These are phyloP conservation scores for Chloropicon primus DNA, from an alignment of 139 green algal species.

Conservation along the genomic window DNA sequence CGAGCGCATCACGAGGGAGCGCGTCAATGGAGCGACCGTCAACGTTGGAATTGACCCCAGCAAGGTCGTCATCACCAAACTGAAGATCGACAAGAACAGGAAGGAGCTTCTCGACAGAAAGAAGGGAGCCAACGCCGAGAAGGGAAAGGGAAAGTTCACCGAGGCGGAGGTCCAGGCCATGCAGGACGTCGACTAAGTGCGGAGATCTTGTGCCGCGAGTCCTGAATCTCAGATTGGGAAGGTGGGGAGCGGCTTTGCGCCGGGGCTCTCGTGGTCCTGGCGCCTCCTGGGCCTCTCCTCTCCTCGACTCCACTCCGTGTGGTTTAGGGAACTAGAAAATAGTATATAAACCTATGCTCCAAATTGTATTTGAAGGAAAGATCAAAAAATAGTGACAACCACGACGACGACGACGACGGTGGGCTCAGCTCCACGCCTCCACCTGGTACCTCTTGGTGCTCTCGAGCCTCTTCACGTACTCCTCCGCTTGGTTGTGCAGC, in stretches of 20 bases:
- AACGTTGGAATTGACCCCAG: slow-evolving; percentile 91
- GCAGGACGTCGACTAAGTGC: slow-evolving; percentile 72
- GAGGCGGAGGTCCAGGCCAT: slow-evolving; percentile 75
- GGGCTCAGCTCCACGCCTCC: not conserved
- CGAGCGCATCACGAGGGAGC: slow-evolving; percentile 93
- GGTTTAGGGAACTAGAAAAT: no score
- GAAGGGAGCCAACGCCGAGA: slow-evolving; percentile 42
- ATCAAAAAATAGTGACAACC: not conserved
- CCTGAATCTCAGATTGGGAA: no score
- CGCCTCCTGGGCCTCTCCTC: no score
- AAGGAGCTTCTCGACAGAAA: slow-evolving; percentile 83
- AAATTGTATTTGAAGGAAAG: not conserved
- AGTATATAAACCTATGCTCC: no score
- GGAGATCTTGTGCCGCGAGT: not conserved
- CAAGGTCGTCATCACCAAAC: slow-evolving; percentile 97
- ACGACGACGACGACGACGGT: not conserved
- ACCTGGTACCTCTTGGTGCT: not conserved
- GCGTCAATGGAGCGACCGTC: slow-evolving; percentile 94
- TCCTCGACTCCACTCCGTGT: no score
- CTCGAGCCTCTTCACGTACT: not conserved
- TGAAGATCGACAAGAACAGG: slow-evolving; percentile 98
- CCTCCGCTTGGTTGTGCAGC: not conserved
- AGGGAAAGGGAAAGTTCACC: slow-evolving; percentile 71
- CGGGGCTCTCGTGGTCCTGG: no score
- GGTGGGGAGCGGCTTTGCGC: no score